Percentiles rank a stretch among this genome's conserved stretches.
Conservation (phyloP, 768 basidiomycete species). For the Plicaturopsis crispa region DNA sequence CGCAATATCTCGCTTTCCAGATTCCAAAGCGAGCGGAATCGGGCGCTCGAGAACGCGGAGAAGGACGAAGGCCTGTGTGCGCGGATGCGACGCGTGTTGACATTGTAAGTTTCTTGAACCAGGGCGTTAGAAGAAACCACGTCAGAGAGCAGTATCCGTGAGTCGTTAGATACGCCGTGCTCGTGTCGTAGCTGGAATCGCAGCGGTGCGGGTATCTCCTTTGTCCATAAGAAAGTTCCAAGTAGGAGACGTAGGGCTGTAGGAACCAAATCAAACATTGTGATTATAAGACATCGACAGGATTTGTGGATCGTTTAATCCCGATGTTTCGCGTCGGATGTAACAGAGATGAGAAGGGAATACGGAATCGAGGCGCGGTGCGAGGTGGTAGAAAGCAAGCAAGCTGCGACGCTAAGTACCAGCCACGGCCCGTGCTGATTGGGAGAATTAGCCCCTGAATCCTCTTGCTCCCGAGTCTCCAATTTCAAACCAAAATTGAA, state of each 20-base stretch:
- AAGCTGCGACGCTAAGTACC: no score
- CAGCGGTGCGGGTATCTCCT: slow-evolving; percentile 20
- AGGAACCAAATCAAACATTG: slow-evolving; percentile 11
- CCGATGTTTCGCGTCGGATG: no score
- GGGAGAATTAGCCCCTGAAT: no score
- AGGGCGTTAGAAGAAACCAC: slow-evolving; percentile 24
- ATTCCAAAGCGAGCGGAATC: slow-evolving; percentile 27
- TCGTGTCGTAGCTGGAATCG: slow-evolving; percentile 61
- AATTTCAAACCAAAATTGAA: no score
- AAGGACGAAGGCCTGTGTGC: slow-evolving; percentile 42
- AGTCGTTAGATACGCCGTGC: slow-evolving; percentile 47
- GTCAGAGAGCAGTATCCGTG: slow-evolving; percentile 54
- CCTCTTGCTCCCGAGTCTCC: no score
- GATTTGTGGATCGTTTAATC: no score
- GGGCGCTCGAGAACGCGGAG: slow-evolving; percentile 22
- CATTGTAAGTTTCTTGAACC: slow-evolving; percentile 23
- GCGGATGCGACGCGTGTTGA: slow-evolving; percentile 30
- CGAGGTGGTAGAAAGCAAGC: no score
- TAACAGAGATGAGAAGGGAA: no score
- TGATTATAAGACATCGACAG: no score
- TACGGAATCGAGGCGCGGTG: no score
- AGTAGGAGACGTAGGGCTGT: slow-evolving; percentile 15
- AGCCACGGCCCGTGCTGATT: no score
- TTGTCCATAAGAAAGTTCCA: slow-evolving; percentile 11
- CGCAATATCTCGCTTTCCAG: slow-evolving; percentile 31